Evolutionary conservation across 768 basidiomycete genomes (phyloP).

Genomic region (Tulasnella sp.): DNA sequence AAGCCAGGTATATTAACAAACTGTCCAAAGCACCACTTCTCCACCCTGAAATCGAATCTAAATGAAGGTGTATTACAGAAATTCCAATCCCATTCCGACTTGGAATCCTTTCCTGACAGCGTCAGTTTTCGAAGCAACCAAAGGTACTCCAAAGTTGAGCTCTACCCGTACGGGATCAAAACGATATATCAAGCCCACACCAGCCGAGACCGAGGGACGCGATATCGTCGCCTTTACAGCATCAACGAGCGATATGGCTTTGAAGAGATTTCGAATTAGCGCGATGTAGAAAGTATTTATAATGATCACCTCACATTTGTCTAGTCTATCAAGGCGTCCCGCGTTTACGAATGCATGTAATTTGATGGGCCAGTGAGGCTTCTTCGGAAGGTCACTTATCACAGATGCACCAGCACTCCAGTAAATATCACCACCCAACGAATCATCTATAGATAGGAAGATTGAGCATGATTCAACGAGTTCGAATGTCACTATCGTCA

Average conservation of each 20-base stretch:
- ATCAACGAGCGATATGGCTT: constrained; percentile 26
- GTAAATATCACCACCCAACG: constrained; percentile 67
- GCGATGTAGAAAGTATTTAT: constrained; percentile 22
- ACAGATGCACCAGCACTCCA: constrained; percentile 68
- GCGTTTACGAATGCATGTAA: constrained; percentile 70
- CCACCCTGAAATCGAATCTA: no score
- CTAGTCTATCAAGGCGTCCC: constrained; percentile 52
- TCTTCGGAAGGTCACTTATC: constrained; percentile 57
- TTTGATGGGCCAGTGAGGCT: constrained; percentile 76
- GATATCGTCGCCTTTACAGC: constrained; percentile 33
- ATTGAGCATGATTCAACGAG: neutral
- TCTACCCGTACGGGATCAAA: constrained; percentile 79
- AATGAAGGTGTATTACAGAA: constrained; percentile 43
- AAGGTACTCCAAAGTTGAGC: constrained; percentile 74
- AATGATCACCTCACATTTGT: no score
- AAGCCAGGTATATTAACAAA: no score
- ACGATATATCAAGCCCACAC: constrained; percentile 69
- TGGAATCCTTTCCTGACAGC: constrained; percentile 57
- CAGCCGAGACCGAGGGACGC: constrained; percentile 62
- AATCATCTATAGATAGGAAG: constrained; percentile 44
- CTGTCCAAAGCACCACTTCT: no score
- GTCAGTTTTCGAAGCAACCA: constrained; percentile 56
- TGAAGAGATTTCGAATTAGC: constrained; percentile 9
- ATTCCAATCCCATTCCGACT: constrained; percentile 70
- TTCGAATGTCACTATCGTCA: neutral